These are phyloP conservation scores for Tuber umbilicatum DNA, from an alignment of 495 filamentous ascomycete genomes.

Conservation along the genomic window DNA sequence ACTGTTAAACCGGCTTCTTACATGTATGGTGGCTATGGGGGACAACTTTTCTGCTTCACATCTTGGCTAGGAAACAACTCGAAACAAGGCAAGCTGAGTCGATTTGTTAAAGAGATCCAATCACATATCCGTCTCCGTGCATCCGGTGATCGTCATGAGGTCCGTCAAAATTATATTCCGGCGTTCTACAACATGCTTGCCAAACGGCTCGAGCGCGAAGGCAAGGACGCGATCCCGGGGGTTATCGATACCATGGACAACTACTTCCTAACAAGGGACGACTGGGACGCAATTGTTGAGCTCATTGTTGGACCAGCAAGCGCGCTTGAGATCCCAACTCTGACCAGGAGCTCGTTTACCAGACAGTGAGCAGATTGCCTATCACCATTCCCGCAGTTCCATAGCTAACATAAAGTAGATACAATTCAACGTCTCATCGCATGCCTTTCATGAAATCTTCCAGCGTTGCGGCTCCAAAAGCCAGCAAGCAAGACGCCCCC, in stretches of 20 bases:
- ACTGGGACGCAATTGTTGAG: constrained; percentile 87
- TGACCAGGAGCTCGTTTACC: constrained; percentile 84
- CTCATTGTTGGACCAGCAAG: constrained; percentile 81
- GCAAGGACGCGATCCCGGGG: constrained; percentile 66
- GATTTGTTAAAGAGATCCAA: constrained; percentile 89
- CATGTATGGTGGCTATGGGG: constrained; percentile 55
- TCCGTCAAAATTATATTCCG: constrained; percentile 89
- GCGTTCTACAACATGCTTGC: constrained; percentile 78
- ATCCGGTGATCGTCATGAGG: constrained; percentile 87
- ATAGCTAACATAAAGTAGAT: constrained; percentile 49
- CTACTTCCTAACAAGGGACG: constrained; percentile 93
- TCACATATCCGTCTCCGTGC: constrained; percentile 90
- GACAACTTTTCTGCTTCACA: constrained; percentile 55
- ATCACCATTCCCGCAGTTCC: constrained; percentile 17
- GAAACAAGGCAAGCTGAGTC: constrained; percentile 72
- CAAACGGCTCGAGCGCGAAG: constrained; percentile 60
- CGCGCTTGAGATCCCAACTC: constrained; percentile 71
- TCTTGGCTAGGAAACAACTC: constrained; percentile 93
- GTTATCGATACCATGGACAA: constrained; percentile 89
- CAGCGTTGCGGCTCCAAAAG: constrained; percentile 62
- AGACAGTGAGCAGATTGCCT: constrained; percentile 53
- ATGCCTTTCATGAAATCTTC: constrained; percentile 93
- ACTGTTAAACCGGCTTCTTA: constrained; percentile 89
- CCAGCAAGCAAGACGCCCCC: constrained; percentile 65
- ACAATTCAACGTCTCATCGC: constrained; percentile 80